Conservation (phyloP, 1,284 basidiomycete genomes). For the Stereum hirsutum region DNA sequence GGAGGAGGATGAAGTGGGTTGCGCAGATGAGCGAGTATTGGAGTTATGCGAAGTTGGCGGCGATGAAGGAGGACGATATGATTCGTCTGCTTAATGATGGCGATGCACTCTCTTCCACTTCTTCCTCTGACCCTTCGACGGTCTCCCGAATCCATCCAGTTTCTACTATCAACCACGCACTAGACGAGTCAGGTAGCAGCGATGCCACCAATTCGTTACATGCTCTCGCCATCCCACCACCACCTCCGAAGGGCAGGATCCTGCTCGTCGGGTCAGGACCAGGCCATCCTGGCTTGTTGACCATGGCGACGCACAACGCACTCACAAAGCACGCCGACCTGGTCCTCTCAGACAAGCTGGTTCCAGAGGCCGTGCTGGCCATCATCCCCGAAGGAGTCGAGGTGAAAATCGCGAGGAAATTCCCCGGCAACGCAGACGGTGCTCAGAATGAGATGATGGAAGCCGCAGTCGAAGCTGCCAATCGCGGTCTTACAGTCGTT, state of each 20-base stretch:
- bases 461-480: constrained; percentile 76
- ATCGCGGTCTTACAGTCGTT: constrained; percentile 78
- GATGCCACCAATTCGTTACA: constrained; percentile 18
- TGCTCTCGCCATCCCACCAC: constrained; percentile 16
- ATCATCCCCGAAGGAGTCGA: constrained; percentile 74
- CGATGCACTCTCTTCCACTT: constrained; percentile 9
- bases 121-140: background rate
- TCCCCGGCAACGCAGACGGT: constrained; percentile 94
- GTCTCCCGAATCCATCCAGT: background rate
- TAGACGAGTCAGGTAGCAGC: constrained; percentile 5
- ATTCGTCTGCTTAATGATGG: constrained; percentile 44
- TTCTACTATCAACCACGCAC: background rate
- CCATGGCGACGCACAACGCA: constrained; percentile 76
- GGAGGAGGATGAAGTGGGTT: constrained; percentile 78
- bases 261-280: constrained; percentile 91
- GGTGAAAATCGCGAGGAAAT: constrained; percentile 88
- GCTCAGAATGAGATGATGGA: constrained; percentile 94
- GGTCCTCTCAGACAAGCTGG: constrained; percentile 95
- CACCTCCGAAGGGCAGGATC: constrained; percentile 52
- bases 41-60: constrained; percentile 73
- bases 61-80: constrained; percentile 66
- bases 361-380: constrained; percentile 80
- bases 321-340: constrained; percentile 78
- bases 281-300: constrained; percentile 89
- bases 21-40: constrained; percentile 93